These are phyloP conservation scores for Rhododendron ovatum DNA, from an alignment of 148 eudicot species.

Conservation along the genomic window DNA sequence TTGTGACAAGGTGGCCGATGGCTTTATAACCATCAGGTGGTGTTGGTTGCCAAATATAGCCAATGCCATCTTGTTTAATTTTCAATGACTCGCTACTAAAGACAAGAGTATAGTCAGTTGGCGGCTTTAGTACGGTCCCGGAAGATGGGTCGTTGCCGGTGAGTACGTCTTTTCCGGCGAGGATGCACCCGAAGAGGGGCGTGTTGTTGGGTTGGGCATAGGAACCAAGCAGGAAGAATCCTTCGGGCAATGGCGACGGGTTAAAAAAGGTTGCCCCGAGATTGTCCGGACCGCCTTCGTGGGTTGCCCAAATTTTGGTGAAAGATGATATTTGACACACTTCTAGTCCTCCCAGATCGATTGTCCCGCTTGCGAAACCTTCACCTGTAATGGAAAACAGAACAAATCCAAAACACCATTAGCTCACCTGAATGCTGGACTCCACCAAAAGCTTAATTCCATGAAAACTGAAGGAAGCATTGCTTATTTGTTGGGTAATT, in stretches of 20 bases:
- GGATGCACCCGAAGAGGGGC: constrained; percentile 22
- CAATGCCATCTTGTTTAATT: constrained; percentile 16
- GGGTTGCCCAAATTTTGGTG: constrained; percentile 24
- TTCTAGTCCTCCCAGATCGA: constrained; percentile 32
- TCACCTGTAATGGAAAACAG: constrained; percentile 14
- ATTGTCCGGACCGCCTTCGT: constrained; percentile 17
- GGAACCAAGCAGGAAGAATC: constrained; percentile 22
- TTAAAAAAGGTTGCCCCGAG: constrained; percentile 30
- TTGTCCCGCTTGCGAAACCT: constrained; percentile 24
- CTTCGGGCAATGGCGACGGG: constrained; percentile 21
- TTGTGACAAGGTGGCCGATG: constrained; percentile 20
- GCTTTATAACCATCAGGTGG: constrained; percentile 30
- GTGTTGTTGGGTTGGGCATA: constrained; percentile 27
- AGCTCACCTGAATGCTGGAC: background rate
- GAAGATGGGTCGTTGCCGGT: background rate
- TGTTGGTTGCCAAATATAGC: constrained; percentile 31
- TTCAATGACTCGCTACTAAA: constrained; percentile 22
- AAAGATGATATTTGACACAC: constrained; percentile 22
- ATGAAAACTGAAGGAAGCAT: background rate
- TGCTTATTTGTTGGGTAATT: background rate
- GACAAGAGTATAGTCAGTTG: constrained; percentile 24
- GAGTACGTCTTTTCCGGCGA: constrained; percentile 21
- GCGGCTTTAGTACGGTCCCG: constrained; percentile 5
- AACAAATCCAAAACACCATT: background rate
- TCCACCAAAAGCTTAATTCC: background rate